These are phyloP conservation scores for Ceratobasidium sp. DNA, from an alignment of 1,284 basidiomycete species.

Conservation along the genomic window DNA sequence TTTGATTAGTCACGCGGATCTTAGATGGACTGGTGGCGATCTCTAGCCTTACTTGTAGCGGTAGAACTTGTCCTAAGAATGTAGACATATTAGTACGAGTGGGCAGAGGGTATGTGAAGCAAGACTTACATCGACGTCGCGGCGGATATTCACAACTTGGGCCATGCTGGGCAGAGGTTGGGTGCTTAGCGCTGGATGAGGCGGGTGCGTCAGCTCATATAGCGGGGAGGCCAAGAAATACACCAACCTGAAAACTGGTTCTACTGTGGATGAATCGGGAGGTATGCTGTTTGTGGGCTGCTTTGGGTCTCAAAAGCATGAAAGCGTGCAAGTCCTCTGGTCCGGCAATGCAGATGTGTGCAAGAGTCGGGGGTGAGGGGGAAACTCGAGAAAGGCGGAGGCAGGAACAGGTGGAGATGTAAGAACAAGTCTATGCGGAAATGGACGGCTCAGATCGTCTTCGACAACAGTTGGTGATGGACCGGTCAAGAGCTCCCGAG, in stretches of 20 bases:
- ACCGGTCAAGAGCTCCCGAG: background rate
- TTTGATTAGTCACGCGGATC: constrained; percentile 43
- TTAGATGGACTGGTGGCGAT: constrained; percentile 21
- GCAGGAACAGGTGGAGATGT: background rate
- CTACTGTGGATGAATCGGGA: constrained; percentile 41
- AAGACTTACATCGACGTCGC: constrained; percentile 83
- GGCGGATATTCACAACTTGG: constrained; percentile 94
- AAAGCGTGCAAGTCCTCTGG: constrained; percentile 31
- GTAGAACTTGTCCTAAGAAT: constrained; percentile 77
- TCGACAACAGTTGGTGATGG: constrained; percentile 14
- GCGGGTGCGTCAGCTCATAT: background rate
- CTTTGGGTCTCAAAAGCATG: constrained; percentile 43
- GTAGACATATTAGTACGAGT: constrained; percentile 6
- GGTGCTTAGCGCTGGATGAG: constrained; percentile 27
- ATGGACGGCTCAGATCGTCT: constrained; percentile 25
- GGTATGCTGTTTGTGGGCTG: constrained; percentile 37
- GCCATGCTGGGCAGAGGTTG: constrained; percentile 77
- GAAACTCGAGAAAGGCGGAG: background rate
- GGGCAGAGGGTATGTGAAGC: constrained; percentile 46
- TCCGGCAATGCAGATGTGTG: constrained; percentile 23
- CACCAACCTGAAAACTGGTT: constrained; percentile 25
- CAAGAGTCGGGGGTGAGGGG: background rate
- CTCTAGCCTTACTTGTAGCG: constrained; percentile 71
- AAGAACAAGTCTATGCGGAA: constrained; percentile 24
- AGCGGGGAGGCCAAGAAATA: background rate